Conservation (phyloP, 2,329 filamentous ascomycete genomes). For the Biscogniauxia mediterranea region DNA sequence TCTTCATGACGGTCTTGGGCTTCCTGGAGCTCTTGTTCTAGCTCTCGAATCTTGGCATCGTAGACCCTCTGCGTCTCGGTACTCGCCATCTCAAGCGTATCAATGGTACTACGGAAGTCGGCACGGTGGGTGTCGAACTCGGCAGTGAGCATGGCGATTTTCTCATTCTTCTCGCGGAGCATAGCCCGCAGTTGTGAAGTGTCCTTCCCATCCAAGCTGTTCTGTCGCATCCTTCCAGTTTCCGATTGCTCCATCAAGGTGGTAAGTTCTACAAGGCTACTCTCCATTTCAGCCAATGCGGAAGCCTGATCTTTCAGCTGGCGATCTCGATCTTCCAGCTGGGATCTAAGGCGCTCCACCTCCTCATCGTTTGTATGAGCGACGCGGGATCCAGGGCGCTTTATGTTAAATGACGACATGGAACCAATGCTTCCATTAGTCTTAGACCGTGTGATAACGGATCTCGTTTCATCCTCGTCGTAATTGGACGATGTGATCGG, state of each 20-base stretch:
- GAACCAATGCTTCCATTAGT: conserved; percentile 55
- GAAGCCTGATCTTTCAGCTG: conserved; percentile 86
- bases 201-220: conserved; percentile 67
- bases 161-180: conserved; percentile 93
- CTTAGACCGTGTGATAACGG: conserved; percentile 50
- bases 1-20: conserved; percentile 81
- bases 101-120: conserved; percentile 94
- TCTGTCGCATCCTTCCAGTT: conserved; percentile 41
- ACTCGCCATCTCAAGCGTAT: conserved; percentile 92
- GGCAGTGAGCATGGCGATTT: conserved; percentile 85
- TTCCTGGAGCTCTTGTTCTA: conserved; percentile 80
- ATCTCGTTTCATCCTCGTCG: conserved; percentile 58
- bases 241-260: conserved; percentile 63
- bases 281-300: conserved; percentile 84
- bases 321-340: conserved; percentile 80
- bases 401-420: conserved; percentile 52
- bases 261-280: conserved; percentile 45
- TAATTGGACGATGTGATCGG: conserved; percentile 40
- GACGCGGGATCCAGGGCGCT: conserved; percentile 54
- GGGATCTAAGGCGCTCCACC: conserved; percentile 66
- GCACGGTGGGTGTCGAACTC: conserved; percentile 95
- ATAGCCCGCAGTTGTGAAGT: conserved; percentile 74
- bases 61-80: conserved; percentile 96
- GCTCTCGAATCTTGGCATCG: conserved; percentile 83
- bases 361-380: conserved; percentile 62